Evolutionary conservation across 1,284 basidiomycete species (phyloP), one percentile per base, ranked within the genome.

Genomic region (Puccinia novopanici): DNA sequence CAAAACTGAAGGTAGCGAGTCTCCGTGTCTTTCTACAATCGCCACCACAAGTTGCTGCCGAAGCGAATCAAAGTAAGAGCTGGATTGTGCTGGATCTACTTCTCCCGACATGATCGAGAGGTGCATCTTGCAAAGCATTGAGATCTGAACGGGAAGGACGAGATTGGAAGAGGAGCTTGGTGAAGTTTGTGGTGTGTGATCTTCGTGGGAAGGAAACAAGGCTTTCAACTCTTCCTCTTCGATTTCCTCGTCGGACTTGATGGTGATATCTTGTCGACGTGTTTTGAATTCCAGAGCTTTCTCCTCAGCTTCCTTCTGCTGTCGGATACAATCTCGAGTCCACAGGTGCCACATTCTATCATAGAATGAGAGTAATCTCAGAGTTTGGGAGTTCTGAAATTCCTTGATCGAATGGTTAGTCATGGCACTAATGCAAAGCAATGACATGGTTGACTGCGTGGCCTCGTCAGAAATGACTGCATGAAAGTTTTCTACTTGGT

Each of bases 201-300:
- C 77, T 17, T 84, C 84, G 63, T 83, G 83, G 6, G 81, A 82
- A 27, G 84, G 84, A 81, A 84, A 85, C 12, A 84, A 81, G 55
- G 82, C 75, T 50, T 82, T 80, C n/a, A 85, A 84, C 54, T 84
- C 84, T 61, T 82, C 82, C 1, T 83, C 83, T 65, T 84, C 86
- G 22, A 85, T 81, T 68, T 85, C 92, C 13, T 90, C 90, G 82
- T 95, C 95, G 15, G 89, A 89, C 13, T 89, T 86, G 40, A 89
- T 88, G 42, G 89, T 88, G 72, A 92, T 87, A 42, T 90, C 89
- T 40, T 89, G 86, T 78, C 88, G 88, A 63, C 89, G 91, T 78
- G 89, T 88, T 55, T 92, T 91, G 88, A 98, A 99, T 24, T 99
- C 86, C 71, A 92, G 92, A 48, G 90, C 89, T 0, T 90, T 89